Percentiles rank a stretch among this genome's conserved stretches.
phyloP scores from a whole-genome alignment of 257 asterid species.

The Petrea volubilis region DNA sequence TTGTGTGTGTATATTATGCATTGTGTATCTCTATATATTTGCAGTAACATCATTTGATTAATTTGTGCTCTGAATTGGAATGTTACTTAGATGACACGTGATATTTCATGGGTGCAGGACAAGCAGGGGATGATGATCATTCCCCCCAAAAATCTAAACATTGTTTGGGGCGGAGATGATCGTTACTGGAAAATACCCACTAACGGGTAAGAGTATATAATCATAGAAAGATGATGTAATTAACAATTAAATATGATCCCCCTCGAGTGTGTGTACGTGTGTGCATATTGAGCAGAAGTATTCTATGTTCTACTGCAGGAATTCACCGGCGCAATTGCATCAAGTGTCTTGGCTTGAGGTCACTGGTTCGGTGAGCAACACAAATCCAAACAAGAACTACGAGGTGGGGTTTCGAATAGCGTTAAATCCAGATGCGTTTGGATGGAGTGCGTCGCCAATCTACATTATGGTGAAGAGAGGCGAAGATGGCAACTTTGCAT shows the following conservation, averaged over 20 bases:
- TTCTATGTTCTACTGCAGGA: not conserved
- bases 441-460: constrained; percentile 47
- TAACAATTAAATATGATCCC: no score
- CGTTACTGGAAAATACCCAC: constrained; percentile 52
- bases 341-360: constrained; percentile 69
- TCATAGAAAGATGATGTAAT: no score
- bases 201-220: constrained; percentile 31
- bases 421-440: constrained; percentile 50
- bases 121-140: not conserved
- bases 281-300: not conserved
- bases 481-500: constrained; percentile 21
- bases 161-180: constrained; percentile 56
- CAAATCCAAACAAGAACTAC: constrained; percentile 28
- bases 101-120: constrained; percentile 16
- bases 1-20: no score
- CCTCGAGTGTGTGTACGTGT: not conserved
- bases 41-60: not conserved
- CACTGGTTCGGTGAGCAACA: constrained; percentile 27
- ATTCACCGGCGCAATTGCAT: constrained; percentile 30
- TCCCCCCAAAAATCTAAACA: constrained; percentile 40
- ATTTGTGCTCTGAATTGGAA: not conserved
- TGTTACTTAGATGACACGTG: not conserved
- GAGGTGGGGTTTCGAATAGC: constrained; percentile 42
- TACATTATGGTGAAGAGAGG: constrained; percentile 57
- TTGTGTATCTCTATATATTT: no score